A percentile compares a stretch with the other conserved stretches of the same genome.
Evolutionary conservation across 176 grass and related monocot species (phyloP).

Genomic region (Coix lacrymajobi): DNA sequence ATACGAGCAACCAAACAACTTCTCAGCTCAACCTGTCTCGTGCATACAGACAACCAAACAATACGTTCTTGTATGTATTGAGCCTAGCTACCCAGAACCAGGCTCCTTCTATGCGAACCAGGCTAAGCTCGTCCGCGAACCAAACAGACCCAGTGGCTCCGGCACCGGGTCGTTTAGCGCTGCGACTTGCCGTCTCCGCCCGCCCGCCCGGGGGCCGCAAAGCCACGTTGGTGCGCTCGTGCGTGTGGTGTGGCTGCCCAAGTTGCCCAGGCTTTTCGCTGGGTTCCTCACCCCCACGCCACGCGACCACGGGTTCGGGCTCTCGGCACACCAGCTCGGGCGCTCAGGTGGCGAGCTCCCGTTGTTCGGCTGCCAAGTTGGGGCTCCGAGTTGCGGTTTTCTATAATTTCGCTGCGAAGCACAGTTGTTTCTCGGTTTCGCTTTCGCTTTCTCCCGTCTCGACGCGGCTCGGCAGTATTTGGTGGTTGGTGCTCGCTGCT

Average conservation of each 20-base stretch:
- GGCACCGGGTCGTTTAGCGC: neutral
- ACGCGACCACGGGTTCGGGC: constrained; percentile 15
- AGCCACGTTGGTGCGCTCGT: neutral
- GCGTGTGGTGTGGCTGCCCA: neutral
- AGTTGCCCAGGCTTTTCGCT: neutral
- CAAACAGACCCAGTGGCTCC: no score
- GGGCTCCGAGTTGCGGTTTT: constrained; percentile 1
- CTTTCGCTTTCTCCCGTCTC: neutral
- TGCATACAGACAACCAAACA: no score
- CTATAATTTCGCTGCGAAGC: no score
- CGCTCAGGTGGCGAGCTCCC: constrained; percentile 14
- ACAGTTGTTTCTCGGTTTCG: neutral
- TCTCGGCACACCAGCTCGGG: neutral
- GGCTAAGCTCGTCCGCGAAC: no score
- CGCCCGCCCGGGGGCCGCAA: neutral
- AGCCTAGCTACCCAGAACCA: no score
- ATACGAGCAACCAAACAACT: no score
- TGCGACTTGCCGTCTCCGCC: constrained; percentile 9
- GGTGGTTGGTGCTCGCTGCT: neutral
- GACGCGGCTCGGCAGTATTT: neutral
- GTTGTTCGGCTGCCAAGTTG: constrained; percentile 9
- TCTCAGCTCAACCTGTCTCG: no score
- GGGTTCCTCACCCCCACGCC: neutral
- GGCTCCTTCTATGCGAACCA: no score
- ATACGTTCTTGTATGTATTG: no score